A percentile compares a stretch with the other conserved stretches of the same genome.
Conservation (phyloP, 2,329 filamentous ascomycete genomes). For the Cytospora schulzeri region DNA sequence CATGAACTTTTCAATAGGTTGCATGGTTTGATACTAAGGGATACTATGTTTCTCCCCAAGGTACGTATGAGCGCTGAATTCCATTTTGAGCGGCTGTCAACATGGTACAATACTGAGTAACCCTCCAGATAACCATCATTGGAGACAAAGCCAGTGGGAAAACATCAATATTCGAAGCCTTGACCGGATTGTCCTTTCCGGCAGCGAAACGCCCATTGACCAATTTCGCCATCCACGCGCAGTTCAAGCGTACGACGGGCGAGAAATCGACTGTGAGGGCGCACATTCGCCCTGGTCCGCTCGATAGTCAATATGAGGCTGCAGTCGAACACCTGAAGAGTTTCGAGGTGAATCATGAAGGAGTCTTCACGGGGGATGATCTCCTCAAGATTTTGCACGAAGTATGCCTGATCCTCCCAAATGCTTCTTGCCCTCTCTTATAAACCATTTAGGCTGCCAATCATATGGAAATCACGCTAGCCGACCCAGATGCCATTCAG, state of each 20-base stretch:
- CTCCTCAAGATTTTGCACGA: not conserved
- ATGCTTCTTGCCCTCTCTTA: not conserved
- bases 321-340: conserved; percentile 17
- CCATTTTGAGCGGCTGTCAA: not conserved
- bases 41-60: conserved; percentile 16
- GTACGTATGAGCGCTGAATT: not conserved
- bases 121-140: conserved; percentile 22
- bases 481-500: not conserved
- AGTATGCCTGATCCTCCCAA: not conserved
- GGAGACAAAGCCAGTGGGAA: conserved; percentile 26
- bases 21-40: conserved; percentile 15
- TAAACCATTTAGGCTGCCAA: not conserved
- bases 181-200: conserved; percentile 23
- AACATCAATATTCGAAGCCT: conserved; percentile 23
- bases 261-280: conserved; percentile 18
- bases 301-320: conserved; percentile 18
- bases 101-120: not conserved
- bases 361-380: not conserved
- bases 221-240: conserved; percentile 19
- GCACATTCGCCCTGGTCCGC: conserved; percentile 16
- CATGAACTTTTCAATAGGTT: conserved; percentile 17
- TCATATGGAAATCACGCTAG: not conserved
- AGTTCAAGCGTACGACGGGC: conserved; percentile 20
- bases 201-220: conserved; percentile 9
- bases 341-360: conserved; percentile 11